Evolutionary conservation across 176 grass and related monocot genomes (phyloP).

Genomic region (Eleusine indica): DNA sequence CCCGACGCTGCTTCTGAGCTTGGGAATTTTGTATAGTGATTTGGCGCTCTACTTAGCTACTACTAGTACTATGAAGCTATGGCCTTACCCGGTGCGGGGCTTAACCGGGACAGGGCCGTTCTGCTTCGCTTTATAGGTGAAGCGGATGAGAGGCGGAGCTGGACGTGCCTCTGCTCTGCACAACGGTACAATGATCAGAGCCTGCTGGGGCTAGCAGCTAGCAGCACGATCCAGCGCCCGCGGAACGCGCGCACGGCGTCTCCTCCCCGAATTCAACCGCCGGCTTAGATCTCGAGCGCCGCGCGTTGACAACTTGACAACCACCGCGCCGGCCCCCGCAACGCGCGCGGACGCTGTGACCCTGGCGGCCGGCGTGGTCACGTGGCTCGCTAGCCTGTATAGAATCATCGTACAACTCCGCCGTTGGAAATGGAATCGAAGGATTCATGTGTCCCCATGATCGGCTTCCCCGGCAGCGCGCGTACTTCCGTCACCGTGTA

Average conservation of each 20-base stretch:
- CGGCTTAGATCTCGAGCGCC: neutral
- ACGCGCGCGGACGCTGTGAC: no score
- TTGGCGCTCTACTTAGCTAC: neutral
- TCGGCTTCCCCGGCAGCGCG: neutral
- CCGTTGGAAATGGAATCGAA: neutral
- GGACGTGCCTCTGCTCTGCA: neutral
- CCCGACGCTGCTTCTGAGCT: neutral
- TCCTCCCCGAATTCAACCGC: neutral
- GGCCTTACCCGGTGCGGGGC: neutral
- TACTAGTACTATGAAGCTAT: neutral
- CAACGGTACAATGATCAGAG: neutral
- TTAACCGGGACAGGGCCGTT: neutral
- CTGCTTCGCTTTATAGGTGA: constrained; percentile 22
- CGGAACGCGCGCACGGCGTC: neutral
- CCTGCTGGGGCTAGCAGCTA: neutral
- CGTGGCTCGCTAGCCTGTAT: neutral
- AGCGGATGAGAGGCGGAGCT: neutral
- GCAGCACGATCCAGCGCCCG: neutral
- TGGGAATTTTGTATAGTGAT: neutral
- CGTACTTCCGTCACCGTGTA: neutral
- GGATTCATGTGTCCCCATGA: constrained; percentile 1
- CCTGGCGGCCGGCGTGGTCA: neutral
- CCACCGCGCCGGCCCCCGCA: neutral
- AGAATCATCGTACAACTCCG: neutral
- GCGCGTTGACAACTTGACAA: neutral